These are phyloP conservation scores for Hyaloscypha bicolor DNA, from an alignment of 495 filamentous ascomycete species.

Conservation along the genomic window DNA sequence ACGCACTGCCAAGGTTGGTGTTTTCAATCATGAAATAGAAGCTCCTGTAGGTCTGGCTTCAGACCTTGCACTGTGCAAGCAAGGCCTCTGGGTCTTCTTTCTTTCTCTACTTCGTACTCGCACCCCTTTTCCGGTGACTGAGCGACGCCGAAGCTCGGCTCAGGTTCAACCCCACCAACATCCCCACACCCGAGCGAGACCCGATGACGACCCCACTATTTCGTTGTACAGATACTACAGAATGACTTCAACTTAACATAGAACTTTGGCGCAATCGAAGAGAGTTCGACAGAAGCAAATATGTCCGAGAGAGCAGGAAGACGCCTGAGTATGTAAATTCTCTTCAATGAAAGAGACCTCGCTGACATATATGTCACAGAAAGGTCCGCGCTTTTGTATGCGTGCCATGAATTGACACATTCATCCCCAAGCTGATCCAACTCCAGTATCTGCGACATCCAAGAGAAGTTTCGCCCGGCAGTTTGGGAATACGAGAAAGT, in stretches of 20 bases:
- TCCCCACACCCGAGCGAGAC: background rate
- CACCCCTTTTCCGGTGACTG: background rate
- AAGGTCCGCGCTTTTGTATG: constrained; percentile 32
- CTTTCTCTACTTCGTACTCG: too few relatives aligned
- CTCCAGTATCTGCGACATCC: constrained; percentile 87
- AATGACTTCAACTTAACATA: background rate
- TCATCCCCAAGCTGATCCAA: constrained; percentile 5
- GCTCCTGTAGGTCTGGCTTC: too few relatives aligned
- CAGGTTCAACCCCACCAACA: background rate
- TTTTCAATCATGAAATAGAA: too few relatives aligned
- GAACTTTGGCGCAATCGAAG: background rate
- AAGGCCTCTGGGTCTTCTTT: too few relatives aligned
- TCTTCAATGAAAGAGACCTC: background rate
- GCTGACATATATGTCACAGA: constrained; percentile 20
- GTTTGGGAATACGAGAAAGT: constrained; percentile 85
- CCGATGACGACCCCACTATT: background rate
- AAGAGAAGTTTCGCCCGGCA: constrained; percentile 84
- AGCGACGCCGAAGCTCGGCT: background rate
- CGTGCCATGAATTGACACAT: background rate
- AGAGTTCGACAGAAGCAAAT: background rate
- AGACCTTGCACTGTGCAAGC: too few relatives aligned
- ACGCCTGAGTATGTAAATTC: constrained; percentile 19
- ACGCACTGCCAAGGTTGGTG: too few relatives aligned
- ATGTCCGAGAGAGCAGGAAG: constrained; percentile 24
- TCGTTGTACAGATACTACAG: background rate